phyloP scores from a whole-genome alignment of 805 yeast species.

The Myxozyma sirexii region DNA sequence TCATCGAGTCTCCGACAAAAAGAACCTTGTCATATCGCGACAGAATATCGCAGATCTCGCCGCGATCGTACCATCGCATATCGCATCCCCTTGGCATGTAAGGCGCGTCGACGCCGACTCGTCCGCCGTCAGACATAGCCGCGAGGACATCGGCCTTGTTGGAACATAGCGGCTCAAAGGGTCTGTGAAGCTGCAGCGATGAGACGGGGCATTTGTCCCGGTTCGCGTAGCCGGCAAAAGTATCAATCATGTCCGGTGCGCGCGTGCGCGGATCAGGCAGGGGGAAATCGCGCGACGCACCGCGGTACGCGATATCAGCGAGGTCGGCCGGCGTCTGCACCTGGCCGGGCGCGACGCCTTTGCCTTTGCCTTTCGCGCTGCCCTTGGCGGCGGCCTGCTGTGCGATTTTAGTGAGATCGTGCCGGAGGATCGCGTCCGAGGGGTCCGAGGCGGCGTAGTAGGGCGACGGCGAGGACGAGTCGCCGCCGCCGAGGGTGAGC shows the following conservation, averaged over 20 bases:
- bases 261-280: conserved; percentile 22
- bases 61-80: conserved; percentile 34
- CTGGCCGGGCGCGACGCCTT: conserved; percentile 8
- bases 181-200: conserved; percentile 31
- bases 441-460: conserved; percentile 5
- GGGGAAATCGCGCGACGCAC: conserved; percentile 21
- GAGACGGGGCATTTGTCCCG: conserved; percentile 22
- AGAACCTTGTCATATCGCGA: conserved; percentile 26
- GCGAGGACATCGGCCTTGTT: conserved; percentile 16
- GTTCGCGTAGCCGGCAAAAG: conserved; percentile 28
- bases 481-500: conserved; percentile 2
- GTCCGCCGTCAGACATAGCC: conserved; percentile 35
- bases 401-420: conserved; percentile 11
- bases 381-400: conserved; percentile 4
- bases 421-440: conserved; percentile 14
- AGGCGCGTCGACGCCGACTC: conserved; percentile 33
- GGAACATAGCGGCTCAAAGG: conserved; percentile 32
- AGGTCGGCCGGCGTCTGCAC: neutral
- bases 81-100: conserved; percentile 35
- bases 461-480: neutral
- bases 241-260: conserved; percentile 23
- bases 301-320: conserved; percentile 23
- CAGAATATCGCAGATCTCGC: conserved; percentile 28
- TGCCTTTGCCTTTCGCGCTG: neutral
- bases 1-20: conserved; percentile 33